Conservation (phyloP, 2,329 filamentous ascomycete species). For the Pyricularia pennisetigena region DNA sequence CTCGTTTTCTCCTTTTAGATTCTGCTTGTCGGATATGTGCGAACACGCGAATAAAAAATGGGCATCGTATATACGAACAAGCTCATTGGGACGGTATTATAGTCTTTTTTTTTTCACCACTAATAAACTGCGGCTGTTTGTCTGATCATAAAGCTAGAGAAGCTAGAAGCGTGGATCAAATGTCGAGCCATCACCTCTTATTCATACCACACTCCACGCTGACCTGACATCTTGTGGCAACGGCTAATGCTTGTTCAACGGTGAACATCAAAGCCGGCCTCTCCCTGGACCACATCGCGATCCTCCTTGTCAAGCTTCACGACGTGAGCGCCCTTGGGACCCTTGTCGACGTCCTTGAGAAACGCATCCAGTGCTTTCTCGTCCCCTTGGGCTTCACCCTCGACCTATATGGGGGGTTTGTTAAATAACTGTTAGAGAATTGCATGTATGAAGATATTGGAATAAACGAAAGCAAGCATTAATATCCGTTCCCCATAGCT, state of each 20-base stretch:
- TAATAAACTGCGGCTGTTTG: background rate
- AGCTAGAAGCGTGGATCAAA: background rate
- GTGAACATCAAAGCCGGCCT: slow-evolving; percentile 54
- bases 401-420: slow-evolving; percentile 50
- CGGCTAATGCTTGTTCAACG: slow-evolving; percentile 14
- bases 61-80: background rate
- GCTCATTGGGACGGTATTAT: background rate
- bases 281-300: slow-evolving; percentile 54
- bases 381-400: slow-evolving; percentile 78
- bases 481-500: too few relatives aligned
- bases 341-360: slow-evolving; percentile 63
- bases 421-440: background rate
- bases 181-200: background rate
- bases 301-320: slow-evolving; percentile 62
- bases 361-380: slow-evolving; percentile 57
- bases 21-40: background rate
- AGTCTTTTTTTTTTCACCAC: background rate
- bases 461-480: background rate
- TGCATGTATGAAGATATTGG: background rate
- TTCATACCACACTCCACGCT: background rate
- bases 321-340: slow-evolving; percentile 64
- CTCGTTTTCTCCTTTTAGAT: background rate
- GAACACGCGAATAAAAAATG: background rate
- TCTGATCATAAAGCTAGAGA: background rate
- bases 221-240: background rate